These are phyloP conservation scores for Ustilaginoidea virens DNA, from an alignment of 2,329 filamentous ascomycete genomes.

Conservation along the genomic window DNA sequence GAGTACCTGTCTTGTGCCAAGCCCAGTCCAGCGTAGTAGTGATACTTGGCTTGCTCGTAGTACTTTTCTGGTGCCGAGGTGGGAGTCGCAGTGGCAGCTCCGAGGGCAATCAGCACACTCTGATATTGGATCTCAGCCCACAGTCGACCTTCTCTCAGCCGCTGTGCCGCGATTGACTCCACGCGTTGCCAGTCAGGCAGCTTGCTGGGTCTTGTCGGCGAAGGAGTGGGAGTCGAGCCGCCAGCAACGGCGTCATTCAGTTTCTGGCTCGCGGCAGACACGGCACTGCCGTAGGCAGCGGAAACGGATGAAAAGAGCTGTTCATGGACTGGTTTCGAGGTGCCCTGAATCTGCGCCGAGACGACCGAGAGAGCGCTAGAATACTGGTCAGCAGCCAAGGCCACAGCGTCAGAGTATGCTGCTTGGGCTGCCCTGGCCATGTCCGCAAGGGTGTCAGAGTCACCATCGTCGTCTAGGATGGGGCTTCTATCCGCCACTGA, in stretches of 20 bases:
- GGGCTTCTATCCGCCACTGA: slow-evolving; percentile 30
- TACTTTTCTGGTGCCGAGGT: slow-evolving; percentile 39
- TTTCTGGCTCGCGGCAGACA: slow-evolving; percentile 44
- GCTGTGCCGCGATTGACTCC: slow-evolving; percentile 52
- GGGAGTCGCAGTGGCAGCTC: slow-evolving; percentile 35
- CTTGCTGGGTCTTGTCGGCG: slow-evolving; percentile 24
- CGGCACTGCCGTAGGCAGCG: slow-evolving; percentile 49
- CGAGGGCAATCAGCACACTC: slow-evolving; percentile 49
- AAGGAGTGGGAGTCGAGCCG: slow-evolving; percentile 32
- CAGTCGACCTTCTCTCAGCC: slow-evolving; percentile 53
- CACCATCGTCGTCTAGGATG: slow-evolving; percentile 29
- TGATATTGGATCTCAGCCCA: slow-evolving; percentile 58
- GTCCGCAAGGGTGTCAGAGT: slow-evolving; percentile 19
- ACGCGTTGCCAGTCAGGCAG: slow-evolving; percentile 32
- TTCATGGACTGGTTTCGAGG: slow-evolving; percentile 53
- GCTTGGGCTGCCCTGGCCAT: slow-evolving; percentile 31
- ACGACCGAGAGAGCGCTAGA: slow-evolving; percentile 51
- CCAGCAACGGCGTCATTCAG: slow-evolving; percentile 39
- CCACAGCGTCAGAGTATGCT: slow-evolving; percentile 50
- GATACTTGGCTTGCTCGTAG: slow-evolving; percentile 44
- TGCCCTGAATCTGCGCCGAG: slow-evolving; percentile 52
- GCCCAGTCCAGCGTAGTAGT: slow-evolving; percentile 67
- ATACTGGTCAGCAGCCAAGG: slow-evolving; percentile 52
- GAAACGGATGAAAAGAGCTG: slow-evolving; percentile 55
- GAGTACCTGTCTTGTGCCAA: slow-evolving; percentile 66